phyloP scores from a whole-genome alignment of 1,284 basidiomycete genomes.

The Fomitopsis betulina region DNA sequence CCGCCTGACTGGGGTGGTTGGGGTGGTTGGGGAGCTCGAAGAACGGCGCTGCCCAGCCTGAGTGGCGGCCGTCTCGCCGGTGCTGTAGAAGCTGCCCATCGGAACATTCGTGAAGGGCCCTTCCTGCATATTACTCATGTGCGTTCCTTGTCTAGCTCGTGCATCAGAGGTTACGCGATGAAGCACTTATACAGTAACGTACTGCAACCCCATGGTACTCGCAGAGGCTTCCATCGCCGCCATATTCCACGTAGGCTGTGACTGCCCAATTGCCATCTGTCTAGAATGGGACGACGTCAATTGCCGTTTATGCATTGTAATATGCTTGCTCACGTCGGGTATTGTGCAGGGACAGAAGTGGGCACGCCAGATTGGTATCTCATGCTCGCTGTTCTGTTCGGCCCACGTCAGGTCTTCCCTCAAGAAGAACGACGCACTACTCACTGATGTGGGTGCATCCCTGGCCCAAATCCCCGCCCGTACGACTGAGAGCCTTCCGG shows the following conservation, averaged over 20 bases:
- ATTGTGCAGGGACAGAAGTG: neutral
- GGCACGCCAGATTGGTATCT: neutral
- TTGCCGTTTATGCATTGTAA: neutral
- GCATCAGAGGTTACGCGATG: neutral
- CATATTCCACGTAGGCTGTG: neutral
- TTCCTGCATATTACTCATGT: neutral
- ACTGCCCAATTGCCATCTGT: neutral
- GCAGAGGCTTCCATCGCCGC: neutral
- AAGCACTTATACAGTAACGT: neutral
- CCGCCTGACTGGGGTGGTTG: neutral
- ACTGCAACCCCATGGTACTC: neutral
- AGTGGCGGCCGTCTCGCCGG: neutral
- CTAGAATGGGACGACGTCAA: neutral
- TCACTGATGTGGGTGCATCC: neutral
- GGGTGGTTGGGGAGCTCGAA: neutral
- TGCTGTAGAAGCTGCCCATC: neutral
- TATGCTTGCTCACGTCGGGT: neutral
- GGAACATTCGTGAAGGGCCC: neutral
- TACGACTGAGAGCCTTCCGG: neutral
- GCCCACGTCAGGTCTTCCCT: neutral
- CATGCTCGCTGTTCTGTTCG: neutral
- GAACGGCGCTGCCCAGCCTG: neutral
- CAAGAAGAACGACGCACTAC: neutral
- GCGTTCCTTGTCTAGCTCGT: neutral
- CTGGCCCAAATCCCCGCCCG: neutral